phyloP scores from a whole-genome alignment of 2,329 filamentous ascomycete genomes.

The Phaeophleospora eucalypticola region DNA sequence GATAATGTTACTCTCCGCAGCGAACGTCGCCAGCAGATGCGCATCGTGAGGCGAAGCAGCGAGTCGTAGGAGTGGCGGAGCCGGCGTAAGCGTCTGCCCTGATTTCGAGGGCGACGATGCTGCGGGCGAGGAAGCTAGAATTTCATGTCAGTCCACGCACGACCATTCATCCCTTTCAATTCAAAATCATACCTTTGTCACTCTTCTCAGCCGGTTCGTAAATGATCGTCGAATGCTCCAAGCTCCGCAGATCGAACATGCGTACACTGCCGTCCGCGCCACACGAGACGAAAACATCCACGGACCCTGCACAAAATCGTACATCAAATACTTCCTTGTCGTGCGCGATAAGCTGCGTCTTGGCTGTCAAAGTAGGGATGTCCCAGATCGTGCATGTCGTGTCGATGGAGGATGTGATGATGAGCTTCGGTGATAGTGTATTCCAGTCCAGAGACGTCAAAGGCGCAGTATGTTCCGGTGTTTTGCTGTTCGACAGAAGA shows the following conservation, averaged over 20 bases:
- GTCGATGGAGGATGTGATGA: constrained; percentile 98
- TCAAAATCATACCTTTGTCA: constrained; percentile 40
- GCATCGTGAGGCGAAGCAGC: constrained; percentile 93
- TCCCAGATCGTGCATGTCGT: constrained; percentile 99
- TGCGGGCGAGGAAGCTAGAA: constrained; percentile 39
- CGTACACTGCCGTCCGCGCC: constrained; percentile 95
- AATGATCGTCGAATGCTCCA: constrained; percentile 98
- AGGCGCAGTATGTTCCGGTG: constrained; percentile 93
- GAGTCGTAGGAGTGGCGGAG: constrained; percentile 68
- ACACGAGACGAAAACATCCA: constrained; percentile 98
- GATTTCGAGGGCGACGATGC: constrained; percentile 67
- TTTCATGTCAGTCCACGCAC: constrained; percentile 6
- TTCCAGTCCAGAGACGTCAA: constrained; percentile 98
- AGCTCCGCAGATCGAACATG: constrained; percentile 95
- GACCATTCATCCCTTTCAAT: neutral
- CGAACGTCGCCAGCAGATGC: constrained; percentile 94
- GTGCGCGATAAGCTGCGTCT: constrained; percentile 96
- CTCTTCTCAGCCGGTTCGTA: constrained; percentile 94
- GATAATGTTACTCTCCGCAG: constrained; percentile 85
- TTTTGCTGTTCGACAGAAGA: constrained; percentile 94
- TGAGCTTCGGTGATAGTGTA: constrained; percentile 89
- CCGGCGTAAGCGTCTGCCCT: constrained; percentile 63
- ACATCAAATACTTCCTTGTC: constrained; percentile 99
- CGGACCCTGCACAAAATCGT: constrained; percentile 93
- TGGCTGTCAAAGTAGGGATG: constrained; percentile 93